Percentiles rank a stretch among this genome's conserved stretches.
These are phyloP conservation scores for Fusarium algeriense DNA, from an alignment of 2,329 filamentous ascomycete species.

Conservation along the genomic window DNA sequence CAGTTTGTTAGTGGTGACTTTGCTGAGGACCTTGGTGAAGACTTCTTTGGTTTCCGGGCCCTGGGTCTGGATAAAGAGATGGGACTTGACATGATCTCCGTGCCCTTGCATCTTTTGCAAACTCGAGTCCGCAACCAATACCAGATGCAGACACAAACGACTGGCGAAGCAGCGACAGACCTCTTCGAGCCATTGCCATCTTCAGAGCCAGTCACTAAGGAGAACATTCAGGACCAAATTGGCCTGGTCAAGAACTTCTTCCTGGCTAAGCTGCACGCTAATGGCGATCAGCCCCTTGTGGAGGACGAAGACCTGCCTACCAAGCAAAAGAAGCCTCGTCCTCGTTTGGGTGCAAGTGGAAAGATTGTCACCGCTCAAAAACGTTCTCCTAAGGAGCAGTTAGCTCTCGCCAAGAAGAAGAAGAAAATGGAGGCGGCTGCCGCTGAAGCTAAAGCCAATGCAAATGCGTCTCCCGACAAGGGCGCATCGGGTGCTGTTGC, in stretches of 20 bases:
- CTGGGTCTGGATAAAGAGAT: slow-evolving; percentile 93
- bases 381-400: slow-evolving; percentile 83
- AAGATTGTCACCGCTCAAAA: slow-evolving; percentile 91
- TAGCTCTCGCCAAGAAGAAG: slow-evolving; percentile 87
- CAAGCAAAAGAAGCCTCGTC: slow-evolving; percentile 85
- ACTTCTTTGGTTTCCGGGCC: slow-evolving; percentile 98
- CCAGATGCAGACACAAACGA: slow-evolving; percentile 78
- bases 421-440: slow-evolving; percentile 79
- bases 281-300: slow-evolving; percentile 81
- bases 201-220: slow-evolving; percentile 81
- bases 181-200: slow-evolving; percentile 76
- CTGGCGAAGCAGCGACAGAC: slow-evolving; percentile 68
- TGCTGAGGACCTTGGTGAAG: slow-evolving; percentile 96
- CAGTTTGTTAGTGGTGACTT: slow-evolving; percentile 98
- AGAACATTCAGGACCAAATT: slow-evolving; percentile 83
- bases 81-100: slow-evolving; percentile 86
- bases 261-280: slow-evolving; percentile 86
- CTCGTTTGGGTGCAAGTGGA: slow-evolving; percentile 76
- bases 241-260: slow-evolving; percentile 94
- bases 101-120: slow-evolving; percentile 93
- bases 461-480: slow-evolving; percentile 53
- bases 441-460: slow-evolving; percentile 60
- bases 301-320: slow-evolving; percentile 95
- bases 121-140: slow-evolving; percentile 88
- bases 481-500: slow-evolving; percentile 56